Evolutionary conservation across 306 rosid genomes (phyloP).

Genomic region (Prunus salicina): DNA sequence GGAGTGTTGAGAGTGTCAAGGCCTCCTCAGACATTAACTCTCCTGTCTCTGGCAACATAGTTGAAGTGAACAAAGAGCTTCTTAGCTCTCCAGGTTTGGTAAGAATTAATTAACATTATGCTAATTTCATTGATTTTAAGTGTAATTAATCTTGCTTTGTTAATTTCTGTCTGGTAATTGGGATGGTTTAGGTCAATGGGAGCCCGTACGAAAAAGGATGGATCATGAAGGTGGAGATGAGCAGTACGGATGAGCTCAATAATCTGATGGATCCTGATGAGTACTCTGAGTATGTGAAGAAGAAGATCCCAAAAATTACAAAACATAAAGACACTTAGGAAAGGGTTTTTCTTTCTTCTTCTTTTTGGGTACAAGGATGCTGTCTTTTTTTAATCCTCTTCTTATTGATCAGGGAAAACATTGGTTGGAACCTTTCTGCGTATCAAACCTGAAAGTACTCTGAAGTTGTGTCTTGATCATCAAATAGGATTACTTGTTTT

Average conservation of each 20-base stretch:
- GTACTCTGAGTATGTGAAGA: conserved; percentile 3
- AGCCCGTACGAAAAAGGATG: conserved; percentile 12
- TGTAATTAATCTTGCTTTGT: too few relatives aligned
- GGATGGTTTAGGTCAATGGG: conserved; percentile 6
- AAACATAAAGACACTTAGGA: background rate
- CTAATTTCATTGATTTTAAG: background rate
- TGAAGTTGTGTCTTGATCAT: background rate
- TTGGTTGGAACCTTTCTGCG: background rate
- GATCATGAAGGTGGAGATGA: conserved; percentile 19
- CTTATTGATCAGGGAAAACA: background rate
- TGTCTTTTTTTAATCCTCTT: background rate
- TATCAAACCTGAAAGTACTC: background rate
- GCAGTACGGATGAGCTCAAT: background rate
- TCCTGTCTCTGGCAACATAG: conserved; percentile 13
- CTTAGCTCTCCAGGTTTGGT: conserved; percentile 10
- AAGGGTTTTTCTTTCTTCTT: too few relatives aligned
- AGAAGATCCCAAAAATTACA: conserved; percentile 1
- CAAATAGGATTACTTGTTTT: background rate
- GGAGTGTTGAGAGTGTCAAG: conserved; percentile 8
- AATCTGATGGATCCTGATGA: conserved; percentile 13
- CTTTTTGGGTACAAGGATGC: too few relatives aligned
- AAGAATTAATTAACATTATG: background rate
- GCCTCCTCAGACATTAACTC: background rate
- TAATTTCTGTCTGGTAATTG: background rate
- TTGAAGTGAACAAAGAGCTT: conserved; percentile 6